These are phyloP conservation scores for Dunaliella primolecta DNA, from an alignment of 139 green algal genomes.

Conservation along the genomic window DNA sequence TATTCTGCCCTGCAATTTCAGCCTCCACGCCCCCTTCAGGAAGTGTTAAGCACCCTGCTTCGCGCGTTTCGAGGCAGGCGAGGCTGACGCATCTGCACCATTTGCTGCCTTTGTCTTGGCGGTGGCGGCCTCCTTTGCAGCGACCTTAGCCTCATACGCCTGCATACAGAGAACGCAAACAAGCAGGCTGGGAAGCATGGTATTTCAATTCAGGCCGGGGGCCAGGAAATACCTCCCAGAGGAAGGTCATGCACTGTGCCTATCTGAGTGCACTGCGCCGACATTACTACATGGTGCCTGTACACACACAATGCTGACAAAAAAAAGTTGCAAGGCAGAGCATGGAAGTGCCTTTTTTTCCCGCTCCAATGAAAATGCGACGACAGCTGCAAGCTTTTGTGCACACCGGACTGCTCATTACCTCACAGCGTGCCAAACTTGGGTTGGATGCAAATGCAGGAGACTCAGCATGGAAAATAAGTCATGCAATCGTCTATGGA, in stretches of 20 bases:
- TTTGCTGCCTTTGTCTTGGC: background rate
- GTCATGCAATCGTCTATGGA: too few relatives aligned
- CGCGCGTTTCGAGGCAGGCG: background rate
- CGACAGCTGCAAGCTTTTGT: too few relatives aligned
- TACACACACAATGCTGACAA: background rate
- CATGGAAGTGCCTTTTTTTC: too few relatives aligned
- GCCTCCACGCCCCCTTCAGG: background rate
- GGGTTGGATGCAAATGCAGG: background rate
- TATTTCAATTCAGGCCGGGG: background rate
- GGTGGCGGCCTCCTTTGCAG: too few relatives aligned
- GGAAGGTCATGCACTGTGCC: background rate
- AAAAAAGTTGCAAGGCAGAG: background rate
- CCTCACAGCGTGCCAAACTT: background rate
- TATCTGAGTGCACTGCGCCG: background rate
- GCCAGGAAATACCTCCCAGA: background rate
- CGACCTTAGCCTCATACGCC: background rate
- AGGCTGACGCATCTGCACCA: background rate
- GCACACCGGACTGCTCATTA: too few relatives aligned
- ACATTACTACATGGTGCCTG: background rate
- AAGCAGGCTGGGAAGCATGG: background rate
- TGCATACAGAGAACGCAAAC: background rate
- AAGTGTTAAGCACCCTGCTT: background rate
- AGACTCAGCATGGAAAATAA: background rate
- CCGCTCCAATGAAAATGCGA: too few relatives aligned
- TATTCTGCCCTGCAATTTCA: background rate